Percentiles rank a stretch among this genome's conserved stretches.
Conservation (phyloP, 1,284 basidiomycete genomes). For the Wolfiporia cocos region DNA sequence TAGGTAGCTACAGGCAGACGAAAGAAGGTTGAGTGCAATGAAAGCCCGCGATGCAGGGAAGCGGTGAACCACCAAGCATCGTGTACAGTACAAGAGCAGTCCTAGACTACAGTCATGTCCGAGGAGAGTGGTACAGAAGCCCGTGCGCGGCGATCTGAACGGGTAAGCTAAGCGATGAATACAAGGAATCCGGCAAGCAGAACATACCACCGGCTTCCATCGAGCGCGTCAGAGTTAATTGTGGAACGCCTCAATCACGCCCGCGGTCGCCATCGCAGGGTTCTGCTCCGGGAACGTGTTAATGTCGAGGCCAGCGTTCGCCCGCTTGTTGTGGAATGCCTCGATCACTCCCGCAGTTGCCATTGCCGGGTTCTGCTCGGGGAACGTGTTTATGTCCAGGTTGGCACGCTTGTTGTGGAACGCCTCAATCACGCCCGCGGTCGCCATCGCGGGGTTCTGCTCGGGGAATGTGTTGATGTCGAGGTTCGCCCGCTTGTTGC, state of each 20-base stretch:
- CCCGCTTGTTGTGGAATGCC: constrained; percentile 15
- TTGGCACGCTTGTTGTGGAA: constrained; percentile 18
- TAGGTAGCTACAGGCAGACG: constrained; percentile 3
- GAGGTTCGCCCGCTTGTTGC: background rate
- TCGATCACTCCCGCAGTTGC: constrained; percentile 19
- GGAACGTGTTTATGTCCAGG: constrained; percentile 28
- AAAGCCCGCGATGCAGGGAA: constrained; percentile 2
- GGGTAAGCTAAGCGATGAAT: no score
- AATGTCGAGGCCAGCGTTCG: constrained; percentile 16
- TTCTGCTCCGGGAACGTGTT: constrained; percentile 30
- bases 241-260: constrained; percentile 16
- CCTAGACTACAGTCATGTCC: no score
- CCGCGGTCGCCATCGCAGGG: constrained; percentile 21
- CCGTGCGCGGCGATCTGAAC: no score
- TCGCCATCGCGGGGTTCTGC: constrained; percentile 18
- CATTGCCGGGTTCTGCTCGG: constrained; percentile 25
- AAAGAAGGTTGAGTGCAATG: constrained; percentile 1
- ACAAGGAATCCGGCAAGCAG: no score
- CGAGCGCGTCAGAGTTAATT: no score
- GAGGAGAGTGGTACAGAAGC: no score
- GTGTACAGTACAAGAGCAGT: no score
- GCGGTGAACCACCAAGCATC: no score
- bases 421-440: constrained; percentile 11
- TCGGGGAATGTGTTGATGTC: constrained; percentile 18
- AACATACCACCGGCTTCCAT: no score